Evolutionary conservation across 2,329 filamentous ascomycete genomes (phyloP), one percentile per base, ranked within the genome.

Genomic region (Tricladium varicosporioides): DNA sequence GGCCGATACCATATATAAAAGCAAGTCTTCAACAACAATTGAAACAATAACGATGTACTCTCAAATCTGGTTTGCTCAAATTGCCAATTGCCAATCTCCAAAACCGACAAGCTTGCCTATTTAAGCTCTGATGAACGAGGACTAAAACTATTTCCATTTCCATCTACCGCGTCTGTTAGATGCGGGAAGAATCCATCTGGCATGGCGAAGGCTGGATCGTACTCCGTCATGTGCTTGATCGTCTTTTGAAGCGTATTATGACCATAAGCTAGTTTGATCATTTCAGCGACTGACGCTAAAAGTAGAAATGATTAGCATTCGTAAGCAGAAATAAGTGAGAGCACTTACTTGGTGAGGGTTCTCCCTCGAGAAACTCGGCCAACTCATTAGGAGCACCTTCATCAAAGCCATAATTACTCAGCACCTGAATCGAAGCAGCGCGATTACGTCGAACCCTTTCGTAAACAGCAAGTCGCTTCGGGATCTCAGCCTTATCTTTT

Each of bases 371-470:
- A 61, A 52, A 53, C 31, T 51, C 46, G 15, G 36, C 47, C 45
- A 60, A 13, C n/a, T 50, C 54, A 5, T 15, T 22, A 4, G 43
- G 19, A 2, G 22, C n/a, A 63, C 68, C 60, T 54, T 57, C 55
- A 11, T 53, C 55, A 7, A 19, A 53, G 1, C 55, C 55, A 51
- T 53, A 53, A 46, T 74, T 72, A 46, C 70, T 72, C 43, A 76
- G 60, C 33, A 75, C 67, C 53, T 76, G 73, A n/a, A 75, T 70
- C 1, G 64, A 68, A 13, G 70, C 70, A 1, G 71, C 68, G 10
- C 72, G 59, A 47, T 66, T 65, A 15, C 60, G 63, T n/a, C 71
- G 60, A 27, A 69, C 66, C 36, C 62, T 61, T 44, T 73, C 68
- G 50, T 66, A 77, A 2, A 70, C 22, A 10, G 33, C 51, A 5